Conservation (phyloP, 345 rosid genomes). For the Nephelium lappaceum region DNA sequence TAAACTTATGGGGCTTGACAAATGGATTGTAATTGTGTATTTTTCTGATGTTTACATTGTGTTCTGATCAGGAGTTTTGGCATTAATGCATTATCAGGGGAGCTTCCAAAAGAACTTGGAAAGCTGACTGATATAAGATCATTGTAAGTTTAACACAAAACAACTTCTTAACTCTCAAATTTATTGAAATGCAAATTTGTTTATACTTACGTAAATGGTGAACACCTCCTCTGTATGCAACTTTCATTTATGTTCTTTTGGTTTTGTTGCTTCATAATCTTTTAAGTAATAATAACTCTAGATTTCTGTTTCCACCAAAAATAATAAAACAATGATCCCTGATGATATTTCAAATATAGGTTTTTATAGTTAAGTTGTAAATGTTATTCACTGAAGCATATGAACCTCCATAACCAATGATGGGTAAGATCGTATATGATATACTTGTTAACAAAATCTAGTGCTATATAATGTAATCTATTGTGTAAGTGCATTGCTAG, state of each 20-base stretch:
- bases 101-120: slow-evolving; percentile 70
- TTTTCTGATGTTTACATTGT: background rate
- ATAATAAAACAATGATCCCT: background rate
- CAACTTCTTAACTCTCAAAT: background rate
- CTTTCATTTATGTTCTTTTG: background rate
- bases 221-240: background rate
- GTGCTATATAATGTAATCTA: background rate
- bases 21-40: background rate
- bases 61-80: slow-evolving; percentile 45
- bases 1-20: background rate
- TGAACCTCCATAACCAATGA: background rate
- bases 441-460: background rate
- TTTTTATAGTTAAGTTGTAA: background rate
- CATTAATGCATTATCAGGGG: slow-evolving; percentile 59
- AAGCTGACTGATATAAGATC: slow-evolving; percentile 46
- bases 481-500: background rate
- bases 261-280: background rate
- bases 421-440: background rate
- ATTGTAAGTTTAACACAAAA: slow-evolving; percentile 47
- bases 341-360: too few species aligned
- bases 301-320: background rate
- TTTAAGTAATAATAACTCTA: background rate
- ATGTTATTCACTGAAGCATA: background rate
- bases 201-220: background rate
- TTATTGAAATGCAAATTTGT: background rate